Percentiles rank a stretch among this genome's conserved stretches.
Evolutionary conservation across 371 early-diverging fungal genomes (phyloP).

Genomic region (Syncephalastrum racemosum): DNA sequence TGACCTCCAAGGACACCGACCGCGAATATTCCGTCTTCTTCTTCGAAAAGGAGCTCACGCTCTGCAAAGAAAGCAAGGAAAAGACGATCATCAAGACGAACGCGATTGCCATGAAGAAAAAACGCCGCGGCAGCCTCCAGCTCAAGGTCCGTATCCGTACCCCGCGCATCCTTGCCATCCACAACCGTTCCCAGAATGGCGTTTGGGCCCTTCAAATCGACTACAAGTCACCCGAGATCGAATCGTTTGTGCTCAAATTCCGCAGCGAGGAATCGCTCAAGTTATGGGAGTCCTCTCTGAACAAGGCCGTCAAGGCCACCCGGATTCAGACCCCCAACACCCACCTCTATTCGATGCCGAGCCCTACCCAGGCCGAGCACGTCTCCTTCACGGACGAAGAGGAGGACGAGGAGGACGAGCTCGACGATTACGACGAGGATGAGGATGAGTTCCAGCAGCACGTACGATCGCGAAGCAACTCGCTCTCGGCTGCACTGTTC

Average conservation of each 20-base stretch:
- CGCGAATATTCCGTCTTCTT: slow-evolving; percentile 80
- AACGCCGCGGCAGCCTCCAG: slow-evolving; percentile 56
- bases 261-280: slow-evolving; percentile 89
- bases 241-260: slow-evolving; percentile 81
- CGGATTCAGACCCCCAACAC: slow-evolving; percentile 22
- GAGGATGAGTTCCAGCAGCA: slow-evolving; percentile 34
- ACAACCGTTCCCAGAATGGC: slow-evolving; percentile 22
- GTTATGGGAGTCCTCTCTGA: slow-evolving; percentile 80
- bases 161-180: slow-evolving; percentile 20
- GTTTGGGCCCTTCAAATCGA: slow-evolving; percentile 66
- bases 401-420: slow-evolving; percentile 44
- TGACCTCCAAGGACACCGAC: slow-evolving; percentile 73
- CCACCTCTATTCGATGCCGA: slow-evolving; percentile 33
- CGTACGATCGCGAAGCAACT: slow-evolving; percentile 23
- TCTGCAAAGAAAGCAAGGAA: slow-evolving; percentile 80
- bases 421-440: slow-evolving; percentile 44
- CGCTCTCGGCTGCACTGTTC: slow-evolving; percentile 30
- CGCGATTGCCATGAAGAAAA: slow-evolving; percentile 45
- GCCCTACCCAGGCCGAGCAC: slow-evolving; percentile 26
- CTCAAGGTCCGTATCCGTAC: slow-evolving; percentile 65
- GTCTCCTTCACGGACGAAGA: slow-evolving; percentile 34
- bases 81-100: slow-evolving; percentile 58
- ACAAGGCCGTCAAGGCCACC: slow-evolving; percentile 42
- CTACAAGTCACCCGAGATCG: slow-evolving; percentile 74
- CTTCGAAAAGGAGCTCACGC: slow-evolving; percentile 86